Evolutionary conservation across 805 yeast species (phyloP), one percentile per base, ranked within the genome.

Genomic region (Yarrowia divulgata): DNA sequence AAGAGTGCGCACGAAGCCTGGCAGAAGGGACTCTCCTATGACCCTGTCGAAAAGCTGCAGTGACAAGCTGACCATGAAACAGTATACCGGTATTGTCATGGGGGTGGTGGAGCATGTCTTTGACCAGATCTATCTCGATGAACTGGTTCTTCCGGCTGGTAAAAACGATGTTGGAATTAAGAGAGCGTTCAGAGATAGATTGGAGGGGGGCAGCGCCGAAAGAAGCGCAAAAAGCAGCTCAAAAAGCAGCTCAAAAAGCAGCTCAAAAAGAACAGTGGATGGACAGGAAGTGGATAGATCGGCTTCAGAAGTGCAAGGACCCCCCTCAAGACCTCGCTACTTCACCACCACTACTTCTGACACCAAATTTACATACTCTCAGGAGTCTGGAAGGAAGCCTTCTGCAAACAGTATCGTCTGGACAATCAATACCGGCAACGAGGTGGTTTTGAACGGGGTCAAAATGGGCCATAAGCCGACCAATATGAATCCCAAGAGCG

Each of bases 1-100:
- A 0, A 77, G 80, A 9, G 93, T 94, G 0, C 81, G 99, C 71
- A 93, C 98, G 0, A 94, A 95, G 75, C 99, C 98, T 0, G 99
- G 99, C 1, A 78, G 98, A 64, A 76, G 82, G 37, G 98, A 95
- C 75, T 89, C 97, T 2, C 83, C 84, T 1, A 71, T 87, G 4
- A 85, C 97, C 0, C 77, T 84, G 62, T 90, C 96, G 39, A 94
- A 93, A 76, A 91, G 97, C 0, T 94, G 98, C 76, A 87, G 96
- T 0, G 98, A 94, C 76, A 94, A 94, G 74, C 77, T 94, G 34
- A 83, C 90, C 52, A 67, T 88, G 62, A 83, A 83, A 70, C 97
- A 91, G 75, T 70, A 68, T 48, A 72, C 77, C 5, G 81, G 84
- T 13, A 63, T 81, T 35, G 69, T 81, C 7, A 69, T 70, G 37